These are phyloP conservation scores for Paraphoma chrysanthemicola DNA, from an alignment of 2,329 filamentous ascomycete genomes.

Conservation along the genomic window DNA sequence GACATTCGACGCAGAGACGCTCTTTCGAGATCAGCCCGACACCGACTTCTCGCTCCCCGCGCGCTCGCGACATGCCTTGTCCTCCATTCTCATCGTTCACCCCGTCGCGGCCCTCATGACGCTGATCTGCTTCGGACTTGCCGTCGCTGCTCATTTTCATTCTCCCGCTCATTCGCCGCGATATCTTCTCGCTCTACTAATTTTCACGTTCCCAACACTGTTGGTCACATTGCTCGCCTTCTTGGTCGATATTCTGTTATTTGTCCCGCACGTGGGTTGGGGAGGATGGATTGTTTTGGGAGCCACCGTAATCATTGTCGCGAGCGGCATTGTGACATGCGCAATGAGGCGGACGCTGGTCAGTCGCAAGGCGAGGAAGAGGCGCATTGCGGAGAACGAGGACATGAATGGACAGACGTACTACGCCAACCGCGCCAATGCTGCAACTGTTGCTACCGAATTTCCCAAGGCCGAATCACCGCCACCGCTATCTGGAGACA, in stretches of 20 bases:
- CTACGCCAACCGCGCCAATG: constrained; percentile 62
- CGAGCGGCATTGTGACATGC: constrained; percentile 85
- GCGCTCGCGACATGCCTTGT: constrained; percentile 72
- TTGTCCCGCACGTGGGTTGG: constrained; percentile 93
- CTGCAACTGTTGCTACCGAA: constrained; percentile 43
- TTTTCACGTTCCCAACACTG: constrained; percentile 85
- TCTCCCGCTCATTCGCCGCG: constrained; percentile 86
- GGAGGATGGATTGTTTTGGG: constrained; percentile 92
- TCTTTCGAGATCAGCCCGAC: constrained; percentile 54
- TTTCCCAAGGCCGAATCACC: constrained; percentile 61
- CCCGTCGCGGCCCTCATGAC: constrained; percentile 88
- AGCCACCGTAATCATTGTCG: constrained; percentile 82
- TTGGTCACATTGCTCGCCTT: constrained; percentile 86
- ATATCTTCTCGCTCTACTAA: constrained; percentile 84
- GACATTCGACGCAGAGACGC: constrained; percentile 49
- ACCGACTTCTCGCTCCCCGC: constrained; percentile 70
- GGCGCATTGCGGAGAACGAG: constrained; percentile 88
- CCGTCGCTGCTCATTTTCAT: constrained; percentile 83
- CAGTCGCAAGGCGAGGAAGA: constrained; percentile 90
- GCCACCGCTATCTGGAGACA: constrained; percentile 59
- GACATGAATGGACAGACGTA: constrained; percentile 97
- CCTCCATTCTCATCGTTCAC: constrained; percentile 88
- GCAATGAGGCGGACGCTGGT: constrained; percentile 94
- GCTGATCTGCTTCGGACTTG: constrained; percentile 82
- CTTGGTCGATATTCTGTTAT: constrained; percentile 90